Base-by-base conservation (phyloP, 2,329 filamentous ascomycete genomes). In the Aspergillus caelatus region DNA sequence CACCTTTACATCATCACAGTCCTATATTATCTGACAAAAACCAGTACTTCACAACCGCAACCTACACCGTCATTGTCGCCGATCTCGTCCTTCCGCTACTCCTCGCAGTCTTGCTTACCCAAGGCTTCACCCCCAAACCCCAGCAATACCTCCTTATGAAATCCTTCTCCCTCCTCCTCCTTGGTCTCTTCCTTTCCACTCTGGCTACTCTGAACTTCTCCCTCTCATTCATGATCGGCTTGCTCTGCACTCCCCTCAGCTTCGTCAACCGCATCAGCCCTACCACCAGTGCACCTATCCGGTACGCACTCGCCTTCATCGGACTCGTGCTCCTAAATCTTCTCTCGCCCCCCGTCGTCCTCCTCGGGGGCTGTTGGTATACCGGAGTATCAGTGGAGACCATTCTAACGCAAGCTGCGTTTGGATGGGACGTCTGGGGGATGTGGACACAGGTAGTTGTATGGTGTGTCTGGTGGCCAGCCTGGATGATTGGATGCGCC, bases 381-480 rank as follows among this genome's bases (percentile, higher is more conserved):
- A 79, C 84, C 83, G 67, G 81, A 67, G 63, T 81, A 43, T 74
- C 75, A 5, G 75, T 93, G 1, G 81, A 82, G 50, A 79, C 86
- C 2, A 83, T 95, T 2, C 78, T 97, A 58, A 84, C 84, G 32
- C 85, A 91, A 74, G 91, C 92, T 1, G 92, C 91, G 6, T 93
- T 95, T 75, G 93, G 91, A 0, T 97, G 93, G 93, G 86, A 92
- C 72, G 88, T 97, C 14, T 93, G 90, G 87, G 92, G 93, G 1
- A 88, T 95, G 85, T 96, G 93, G 82, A 96, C 93, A 1, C 90
- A 92, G 64, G 88, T 97, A 21, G 88, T 96, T 12, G 85, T 97
- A n/a, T 97, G 93, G 92, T 91, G 93, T 75, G 89, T 97, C 50
- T 97, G 94, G 94, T 95, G 93, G 91, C 94, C 94, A 0, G 93